Evolutionary conservation across 2,329 filamentous ascomycete species (phyloP).

Genomic region (Bipolaris cookei): DNA sequence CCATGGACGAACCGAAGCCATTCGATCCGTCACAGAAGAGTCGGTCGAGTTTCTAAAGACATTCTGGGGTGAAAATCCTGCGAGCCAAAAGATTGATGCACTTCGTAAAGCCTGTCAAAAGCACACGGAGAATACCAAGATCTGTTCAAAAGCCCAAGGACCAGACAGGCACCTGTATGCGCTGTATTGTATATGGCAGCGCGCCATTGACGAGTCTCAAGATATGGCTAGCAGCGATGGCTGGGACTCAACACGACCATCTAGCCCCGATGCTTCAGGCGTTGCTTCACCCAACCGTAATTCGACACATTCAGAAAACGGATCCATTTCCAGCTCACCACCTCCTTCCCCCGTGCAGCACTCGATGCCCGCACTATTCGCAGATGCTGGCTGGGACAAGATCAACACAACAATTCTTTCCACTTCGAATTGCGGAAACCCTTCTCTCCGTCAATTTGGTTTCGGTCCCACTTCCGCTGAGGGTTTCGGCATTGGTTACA

Average conservation of each 20-base stretch:
- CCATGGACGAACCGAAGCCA: constrained; percentile 92
- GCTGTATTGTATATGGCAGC: constrained; percentile 93
- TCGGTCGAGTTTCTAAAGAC: constrained; percentile 87
- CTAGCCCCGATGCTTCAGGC: constrained; percentile 61
- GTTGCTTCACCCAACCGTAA: constrained; percentile 63
- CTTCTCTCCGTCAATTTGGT: constrained; percentile 90
- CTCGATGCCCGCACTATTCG: constrained; percentile 79
- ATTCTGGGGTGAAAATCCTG: constrained; percentile 91
- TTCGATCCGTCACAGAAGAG: constrained; percentile 83
- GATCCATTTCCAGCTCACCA: constrained; percentile 57
- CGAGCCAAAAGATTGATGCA: constrained; percentile 82
- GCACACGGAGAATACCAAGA: constrained; percentile 78
- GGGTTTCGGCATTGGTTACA: constrained; percentile 97
- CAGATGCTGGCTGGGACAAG: constrained; percentile 90
- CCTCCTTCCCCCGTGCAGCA: constrained; percentile 56
- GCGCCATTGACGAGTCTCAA: constrained; percentile 76
- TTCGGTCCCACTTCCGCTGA: constrained; percentile 94
- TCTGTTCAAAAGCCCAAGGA: constrained; percentile 87
- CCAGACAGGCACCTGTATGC: constrained; percentile 94
- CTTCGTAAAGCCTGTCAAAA: constrained; percentile 82
- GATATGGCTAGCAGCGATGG: constrained; percentile 64
- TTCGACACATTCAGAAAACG: constrained; percentile 59
- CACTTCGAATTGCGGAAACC: constrained; percentile 98
- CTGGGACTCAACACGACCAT: constrained; percentile 47
- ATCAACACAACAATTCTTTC: constrained; percentile 93